These are phyloP conservation scores for Amanita jacksonii DNA, from an alignment of 768 basidiomycete species.

Conservation along the genomic window DNA sequence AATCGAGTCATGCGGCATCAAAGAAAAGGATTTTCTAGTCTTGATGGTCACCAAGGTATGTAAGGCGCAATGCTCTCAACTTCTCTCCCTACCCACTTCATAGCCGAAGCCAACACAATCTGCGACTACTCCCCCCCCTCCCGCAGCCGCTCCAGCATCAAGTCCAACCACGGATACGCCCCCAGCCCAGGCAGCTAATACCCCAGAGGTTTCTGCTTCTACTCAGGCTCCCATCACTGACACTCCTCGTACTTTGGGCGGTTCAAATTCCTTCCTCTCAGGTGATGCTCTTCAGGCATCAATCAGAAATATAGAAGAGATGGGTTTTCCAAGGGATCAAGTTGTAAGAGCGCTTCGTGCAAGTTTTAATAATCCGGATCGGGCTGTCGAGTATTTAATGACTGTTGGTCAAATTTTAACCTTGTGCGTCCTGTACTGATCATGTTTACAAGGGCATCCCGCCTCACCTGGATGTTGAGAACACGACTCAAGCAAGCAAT, in stretches of 20 bases:
- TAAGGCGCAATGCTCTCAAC: slow-evolving; percentile 18
- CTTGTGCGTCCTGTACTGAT: too few relatives aligned
- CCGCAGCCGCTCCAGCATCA: too few relatives aligned
- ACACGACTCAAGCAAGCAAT: slow-evolving; percentile 21
- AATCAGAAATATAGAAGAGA: slow-evolving; percentile 79
- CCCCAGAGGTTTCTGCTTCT: slow-evolving; percentile 26
- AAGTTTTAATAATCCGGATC: slow-evolving; percentile 94
- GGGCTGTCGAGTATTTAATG: slow-evolving; percentile 98
- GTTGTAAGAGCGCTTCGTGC: slow-evolving; percentile 82
- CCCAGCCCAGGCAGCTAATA: slow-evolving; percentile 20
- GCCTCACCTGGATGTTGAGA: slow-evolving; percentile 49
- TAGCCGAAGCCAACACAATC: slow-evolving; percentile 17
- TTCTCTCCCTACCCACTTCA: slow-evolving; percentile 20
- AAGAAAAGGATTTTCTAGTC: slow-evolving; percentile 99
- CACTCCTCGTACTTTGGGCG: slow-evolving; percentile 30
- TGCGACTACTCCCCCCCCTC: slow-evolving; percentile 21
- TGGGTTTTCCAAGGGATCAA: slow-evolving; percentile 88
- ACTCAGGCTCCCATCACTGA: slow-evolving; percentile 12
- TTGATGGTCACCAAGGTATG: slow-evolving; percentile 95
- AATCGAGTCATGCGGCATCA: slow-evolving; percentile 81
- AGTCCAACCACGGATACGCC: too few relatives aligned
- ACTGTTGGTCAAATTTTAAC: slow-evolving; percentile 69
- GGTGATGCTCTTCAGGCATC: slow-evolving; percentile 70
- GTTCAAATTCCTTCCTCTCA: slow-evolving; percentile 56
- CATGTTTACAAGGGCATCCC: slow-evolving; percentile 97